Evolutionary conservation across 2,329 filamentous ascomycete genomes (phyloP).

Genomic region (Rhinocladiella similis): DNA sequence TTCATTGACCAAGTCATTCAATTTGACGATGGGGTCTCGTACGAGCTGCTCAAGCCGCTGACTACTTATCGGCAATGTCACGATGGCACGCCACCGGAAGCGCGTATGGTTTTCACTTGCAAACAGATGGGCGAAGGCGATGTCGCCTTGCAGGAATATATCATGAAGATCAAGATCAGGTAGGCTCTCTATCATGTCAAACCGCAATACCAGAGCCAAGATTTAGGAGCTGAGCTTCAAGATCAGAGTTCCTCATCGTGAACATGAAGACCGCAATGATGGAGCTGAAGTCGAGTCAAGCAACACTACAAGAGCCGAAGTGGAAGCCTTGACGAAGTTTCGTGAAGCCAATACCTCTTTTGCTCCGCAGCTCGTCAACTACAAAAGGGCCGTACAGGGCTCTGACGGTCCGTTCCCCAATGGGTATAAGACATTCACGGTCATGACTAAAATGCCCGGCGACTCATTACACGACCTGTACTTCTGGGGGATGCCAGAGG

Average conservation of each 20-base stretch:
- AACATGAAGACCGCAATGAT: constrained; percentile 8
- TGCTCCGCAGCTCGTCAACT: constrained; percentile 28
- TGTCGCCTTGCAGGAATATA: constrained; percentile 11
- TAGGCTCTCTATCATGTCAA: background rate
- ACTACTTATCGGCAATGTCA: constrained; percentile 27
- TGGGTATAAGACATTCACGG: constrained; percentile 30
- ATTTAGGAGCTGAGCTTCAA: background rate
- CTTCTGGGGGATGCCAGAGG: constrained; percentile 27
- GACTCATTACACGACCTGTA: constrained; percentile 24
- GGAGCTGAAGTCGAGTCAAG: constrained; percentile 20
- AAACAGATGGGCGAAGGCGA: background rate
- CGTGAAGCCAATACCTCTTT: constrained; percentile 17
- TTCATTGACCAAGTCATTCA: constrained; percentile 21
- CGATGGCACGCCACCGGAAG: constrained; percentile 25
- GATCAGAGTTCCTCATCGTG: constrained; percentile 15
- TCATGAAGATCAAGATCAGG: constrained; percentile 29
- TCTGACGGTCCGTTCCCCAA: constrained; percentile 23
- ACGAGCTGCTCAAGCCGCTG: constrained; percentile 21
- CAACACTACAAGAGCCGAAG: constrained; percentile 26
- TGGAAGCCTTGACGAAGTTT: constrained; percentile 28
- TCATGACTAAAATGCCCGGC: constrained; percentile 31
- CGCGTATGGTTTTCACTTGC: constrained; percentile 26
- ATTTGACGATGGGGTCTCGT: constrained; percentile 17
- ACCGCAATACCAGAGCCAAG: background rate
- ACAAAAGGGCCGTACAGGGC: constrained; percentile 24